These are phyloP conservation scores for Leccinum subgranulosum DNA, from an alignment of 768 basidiomycete species.

Conservation along the genomic window DNA sequence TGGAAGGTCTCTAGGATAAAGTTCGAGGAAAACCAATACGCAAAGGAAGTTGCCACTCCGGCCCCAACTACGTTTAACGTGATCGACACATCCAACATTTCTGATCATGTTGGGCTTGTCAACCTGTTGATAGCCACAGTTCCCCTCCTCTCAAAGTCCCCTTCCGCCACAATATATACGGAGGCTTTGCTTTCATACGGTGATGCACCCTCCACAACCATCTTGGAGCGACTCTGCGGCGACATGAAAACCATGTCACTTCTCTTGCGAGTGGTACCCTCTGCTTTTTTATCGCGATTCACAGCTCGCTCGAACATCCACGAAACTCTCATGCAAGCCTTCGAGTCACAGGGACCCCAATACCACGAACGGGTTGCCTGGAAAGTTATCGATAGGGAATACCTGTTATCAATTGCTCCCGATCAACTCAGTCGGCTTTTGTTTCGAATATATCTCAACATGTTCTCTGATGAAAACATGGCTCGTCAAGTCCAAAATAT, in stretches of 20 bases:
- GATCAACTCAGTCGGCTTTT: constrained; percentile 26
- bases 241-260: constrained; percentile 28
- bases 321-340: constrained; percentile 14
- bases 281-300: constrained; percentile 24
- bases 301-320: constrained; percentile 29
- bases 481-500: constrained; percentile 5
- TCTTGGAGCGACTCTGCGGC: constrained; percentile 26
- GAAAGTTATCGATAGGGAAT: constrained; percentile 14
- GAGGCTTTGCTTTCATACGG: constrained; percentile 22
- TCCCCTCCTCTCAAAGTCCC: constrained; percentile 24
- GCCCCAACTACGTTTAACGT: constrained; percentile 32
- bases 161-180: constrained; percentile 28
- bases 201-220: constrained; percentile 5
- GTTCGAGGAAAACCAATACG: constrained; percentile 23
- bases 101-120: constrained; percentile 30
- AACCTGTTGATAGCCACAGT: constrained; percentile 22
- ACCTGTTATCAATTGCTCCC: constrained; percentile 17
- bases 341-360: constrained; percentile 1
- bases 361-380: constrained; percentile 26
- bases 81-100: constrained; percentile 33
- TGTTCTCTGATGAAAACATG: constrained; percentile 32
- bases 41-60: constrained; percentile 1
- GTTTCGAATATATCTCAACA: constrained; percentile 25
- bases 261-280: constrained; percentile 27
- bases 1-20: constrained; percentile 26